Evolutionary conservation across 148 eudicot species (phyloP), one percentile per base, ranked within the genome.

Genomic region (Diospyros kaki): DNA sequence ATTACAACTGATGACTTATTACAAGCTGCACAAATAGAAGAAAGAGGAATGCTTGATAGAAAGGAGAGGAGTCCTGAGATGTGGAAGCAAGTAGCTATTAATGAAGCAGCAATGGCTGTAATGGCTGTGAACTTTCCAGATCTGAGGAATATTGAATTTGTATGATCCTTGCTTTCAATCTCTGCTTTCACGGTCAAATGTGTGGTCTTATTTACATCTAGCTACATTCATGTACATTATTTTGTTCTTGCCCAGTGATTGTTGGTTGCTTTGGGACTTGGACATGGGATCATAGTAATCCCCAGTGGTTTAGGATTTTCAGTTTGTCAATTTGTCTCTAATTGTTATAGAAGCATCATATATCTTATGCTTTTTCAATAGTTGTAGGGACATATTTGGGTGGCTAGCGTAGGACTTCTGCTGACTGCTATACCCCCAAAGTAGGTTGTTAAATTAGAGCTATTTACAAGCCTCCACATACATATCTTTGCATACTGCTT

Each of bases 11-110:
- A 93, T 84, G 98, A 91, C 77, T 84, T 93, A 67, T 75, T 93
- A 77, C 96, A 93, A 91, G 98, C 96, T 83, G 98, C 88, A 51
- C 90, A 91, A 87, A 83, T 93, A 73, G 98, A 93, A 84, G 94
- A 93, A 82, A 83, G 91, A 64, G 98, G 96, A 70, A 81, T 89
- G 89, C 92, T 91, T 58, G 92, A 88, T 77, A 86, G 86, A 69
- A 88, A 84, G 80, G 94, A 87, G 4, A 84, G 94, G 72, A 89
- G 91, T 80, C 81, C 83, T 65, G 98, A 91, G 77, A 82, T 78
- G 86, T 93, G 98, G 98, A 88, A 70, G 84, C 94, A 87, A 69
- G 87, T 93, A 73, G 98, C 98, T 69, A 89, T 91, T 58, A 91
- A 91, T 81, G 91, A 93, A 89, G 98, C 94, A 51, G 91, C 94